Evolutionary conservation across 2,329 filamentous ascomycete genomes (phyloP), one percentile per base, ranked within the genome.

Genomic region (Pseudogymnoascus sp.): DNA sequence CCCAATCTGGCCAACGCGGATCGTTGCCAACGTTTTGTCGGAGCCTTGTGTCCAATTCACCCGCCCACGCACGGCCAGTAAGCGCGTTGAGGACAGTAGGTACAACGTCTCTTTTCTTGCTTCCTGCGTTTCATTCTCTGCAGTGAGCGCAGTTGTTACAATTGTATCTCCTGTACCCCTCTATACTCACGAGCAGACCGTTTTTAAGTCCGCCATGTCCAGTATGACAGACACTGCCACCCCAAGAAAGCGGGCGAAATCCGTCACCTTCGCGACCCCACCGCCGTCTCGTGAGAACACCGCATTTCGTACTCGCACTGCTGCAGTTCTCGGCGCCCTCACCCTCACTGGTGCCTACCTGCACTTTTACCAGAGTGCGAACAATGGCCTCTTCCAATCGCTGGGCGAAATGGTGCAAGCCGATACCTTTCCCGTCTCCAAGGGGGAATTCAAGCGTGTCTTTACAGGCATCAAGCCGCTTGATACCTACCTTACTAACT

Each of bases 401-500:
- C 29, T 55, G 12, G 48, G 48, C 9, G 48, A 55, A 21, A 4
- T 55, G 15, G 29, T 55, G 48, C n/a, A 33, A 10, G 48, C n/a
- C 29, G 48, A 55, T 5, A 55, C n/a, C 9, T 55, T 55, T 29
- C 29, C 48, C 9, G 29, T 7, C 48, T 55, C 48, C 10, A 33
- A 55, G 18, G 48, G 29, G 15, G 29, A 55, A 55, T 55, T 55
- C 29, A 55, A 55, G 29, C 48, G 48, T 3, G 48, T 21, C 65
- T 67, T 59, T 18, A 59, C 58, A 9, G 58, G 58, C 35, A 59
- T 40, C 58, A 31, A 55, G 48, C 48, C 58, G n/a, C 25, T 59
- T 12, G 58, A 59, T 18, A 15, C 21, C 58, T 59, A 59, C 35
- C 58, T 59, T 18, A 29, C 35, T 9, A 18, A 27, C 58, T 59